phyloP scores from a whole-genome alignment of 768 basidiomycete genomes.

The Trametes punicea region DNA sequence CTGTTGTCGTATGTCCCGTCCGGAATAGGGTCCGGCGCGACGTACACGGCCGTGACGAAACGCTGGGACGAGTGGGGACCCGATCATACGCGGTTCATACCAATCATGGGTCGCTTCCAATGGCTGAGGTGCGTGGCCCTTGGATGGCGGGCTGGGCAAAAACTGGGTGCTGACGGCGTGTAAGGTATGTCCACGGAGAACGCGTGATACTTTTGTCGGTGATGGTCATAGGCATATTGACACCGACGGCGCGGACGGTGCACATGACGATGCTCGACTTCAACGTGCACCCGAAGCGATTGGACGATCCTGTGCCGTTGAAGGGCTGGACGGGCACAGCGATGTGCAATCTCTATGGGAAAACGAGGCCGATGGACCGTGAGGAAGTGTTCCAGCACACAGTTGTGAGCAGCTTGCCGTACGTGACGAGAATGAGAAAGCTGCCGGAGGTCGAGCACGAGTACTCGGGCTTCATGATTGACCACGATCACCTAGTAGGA shows the following conservation, averaged over 20 bases:
- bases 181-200: slow-evolving; percentile 42
- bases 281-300: slow-evolving; percentile 27
- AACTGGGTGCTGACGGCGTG: background rate
- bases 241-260: slow-evolving; percentile 24
- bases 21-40: background rate
- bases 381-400: slow-evolving; percentile 14
- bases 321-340: background rate
- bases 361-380: background rate
- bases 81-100: slow-evolving; percentile 32
- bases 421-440: slow-evolving; percentile 11
- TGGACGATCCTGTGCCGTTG: slow-evolving; percentile 18
- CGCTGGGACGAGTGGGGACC: slow-evolving; percentile 41
- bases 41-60: slow-evolving; percentile 13
- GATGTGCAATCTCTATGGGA: background rate
- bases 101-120: slow-evolving; percentile 30
- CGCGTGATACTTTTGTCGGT: slow-evolving; percentile 32
- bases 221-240: slow-evolving; percentile 8
- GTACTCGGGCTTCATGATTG: slow-evolving; percentile 42
- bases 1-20: slow-evolving; percentile 23
- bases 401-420: slow-evolving; percentile 24
- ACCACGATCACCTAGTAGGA: slow-evolving; percentile 40
- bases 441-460: slow-evolving; percentile 1
- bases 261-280: slow-evolving; percentile 30
- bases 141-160: no score
- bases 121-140: slow-evolving; percentile 38